Evolutionary conservation across 768 basidiomycete species (phyloP).

Genomic region (Phanerodontia chrysosporium): DNA sequence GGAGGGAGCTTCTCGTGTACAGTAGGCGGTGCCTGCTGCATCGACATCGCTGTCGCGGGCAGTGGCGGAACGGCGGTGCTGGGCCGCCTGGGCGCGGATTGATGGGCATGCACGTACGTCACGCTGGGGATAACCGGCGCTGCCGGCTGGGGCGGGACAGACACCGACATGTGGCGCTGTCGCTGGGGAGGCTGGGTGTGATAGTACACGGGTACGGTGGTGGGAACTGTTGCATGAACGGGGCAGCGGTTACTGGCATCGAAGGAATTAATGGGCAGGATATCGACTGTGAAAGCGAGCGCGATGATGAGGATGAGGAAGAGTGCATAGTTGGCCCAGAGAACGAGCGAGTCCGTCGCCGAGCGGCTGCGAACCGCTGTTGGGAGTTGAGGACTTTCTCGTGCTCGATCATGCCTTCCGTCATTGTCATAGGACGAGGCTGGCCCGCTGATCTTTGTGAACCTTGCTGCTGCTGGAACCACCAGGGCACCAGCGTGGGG

Average conservation of each 20-base stretch:
- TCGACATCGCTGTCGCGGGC: not conserved
- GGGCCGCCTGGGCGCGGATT: not conserved
- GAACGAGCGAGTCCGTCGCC: conserved; percentile 1
- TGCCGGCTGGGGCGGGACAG: not conserved
- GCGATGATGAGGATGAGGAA: not conserved
- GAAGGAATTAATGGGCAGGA: not conserved
- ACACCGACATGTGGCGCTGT: not conserved
- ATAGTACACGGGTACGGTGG: not conserved
- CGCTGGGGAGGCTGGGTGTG: not conserved
- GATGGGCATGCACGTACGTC: too few relatives aligned
- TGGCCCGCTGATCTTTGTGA: not conserved
- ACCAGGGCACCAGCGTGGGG: not conserved
- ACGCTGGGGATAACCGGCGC: not conserved
- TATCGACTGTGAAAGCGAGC: not conserved
- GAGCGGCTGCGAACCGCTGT: not conserved
- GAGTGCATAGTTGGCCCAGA: not conserved
- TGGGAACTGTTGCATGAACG: not conserved
- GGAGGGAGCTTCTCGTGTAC: not conserved
- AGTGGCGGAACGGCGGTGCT: not conserved
- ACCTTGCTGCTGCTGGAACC: not conserved
- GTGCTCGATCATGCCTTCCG: not conserved
- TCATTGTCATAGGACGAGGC: not conserved
- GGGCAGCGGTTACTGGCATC: not conserved
- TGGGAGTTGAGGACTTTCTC: not conserved
- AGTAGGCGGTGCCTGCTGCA: not conserved